Conservation (phyloP, 2,329 filamentous ascomycete genomes). For the Cercospora nicotianae region DNA sequence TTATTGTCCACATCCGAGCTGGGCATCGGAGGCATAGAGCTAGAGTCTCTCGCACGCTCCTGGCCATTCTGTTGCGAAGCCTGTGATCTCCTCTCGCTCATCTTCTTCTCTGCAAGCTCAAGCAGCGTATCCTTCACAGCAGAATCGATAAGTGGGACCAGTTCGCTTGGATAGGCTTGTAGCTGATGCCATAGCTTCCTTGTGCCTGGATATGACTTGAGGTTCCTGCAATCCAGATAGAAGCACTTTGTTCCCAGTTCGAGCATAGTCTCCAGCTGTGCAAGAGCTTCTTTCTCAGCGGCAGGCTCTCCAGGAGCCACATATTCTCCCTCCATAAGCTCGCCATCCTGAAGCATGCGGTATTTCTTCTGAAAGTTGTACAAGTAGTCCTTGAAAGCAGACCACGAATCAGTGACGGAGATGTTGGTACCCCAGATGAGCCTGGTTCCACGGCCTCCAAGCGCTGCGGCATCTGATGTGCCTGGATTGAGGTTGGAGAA, state of each 20-base stretch:
- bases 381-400: conserved; percentile 86
- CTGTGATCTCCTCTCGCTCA: conserved; percentile 59
- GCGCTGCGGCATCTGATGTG: conserved; percentile 85
- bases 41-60: conserved; percentile 49
- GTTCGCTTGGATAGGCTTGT: conserved; percentile 91
- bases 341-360: conserved; percentile 85
- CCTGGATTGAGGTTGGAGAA: conserved; percentile 73
- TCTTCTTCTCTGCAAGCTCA: conserved; percentile 79
- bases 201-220: conserved; percentile 90
- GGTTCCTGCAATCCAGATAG: conserved; percentile 83
- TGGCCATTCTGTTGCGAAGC: conserved; percentile 32
- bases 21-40: conserved; percentile 74
- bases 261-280: conserved; percentile 85
- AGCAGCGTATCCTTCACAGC: conserved; percentile 90
- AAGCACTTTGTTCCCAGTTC: conserved; percentile 79
- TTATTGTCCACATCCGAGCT: conserved; percentile 67
- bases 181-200: conserved; percentile 94
- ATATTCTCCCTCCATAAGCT: conserved; percentile 69
- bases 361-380: conserved; percentile 92
- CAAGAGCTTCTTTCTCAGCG: conserved; percentile 75
- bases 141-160: conserved; percentile 95
- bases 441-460: conserved; percentile 77
- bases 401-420: conserved; percentile 84
- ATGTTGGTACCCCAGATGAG: conserved; percentile 98
- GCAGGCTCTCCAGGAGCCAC: conserved; percentile 66